phyloP scores from a whole-genome alignment of 768 basidiomycete species.

The Erythrobasidium yunnanense region DNA sequence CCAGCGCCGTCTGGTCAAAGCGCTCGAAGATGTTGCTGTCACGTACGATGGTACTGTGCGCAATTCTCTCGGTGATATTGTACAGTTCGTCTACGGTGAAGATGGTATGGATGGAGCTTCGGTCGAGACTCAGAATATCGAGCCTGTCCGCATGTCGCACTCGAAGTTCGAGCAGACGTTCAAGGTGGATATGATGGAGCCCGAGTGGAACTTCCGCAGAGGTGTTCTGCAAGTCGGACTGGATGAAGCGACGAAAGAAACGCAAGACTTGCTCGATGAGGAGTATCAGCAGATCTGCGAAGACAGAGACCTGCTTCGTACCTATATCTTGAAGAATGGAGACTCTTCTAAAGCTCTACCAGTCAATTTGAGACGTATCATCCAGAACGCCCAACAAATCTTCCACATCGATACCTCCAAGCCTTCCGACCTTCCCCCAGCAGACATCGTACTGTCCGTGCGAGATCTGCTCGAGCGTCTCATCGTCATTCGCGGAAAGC shows the following conservation, averaged over 20 bases:
- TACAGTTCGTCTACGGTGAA: constrained; percentile 95
- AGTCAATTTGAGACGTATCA: constrained; percentile 87
- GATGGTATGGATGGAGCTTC: constrained; percentile 98
- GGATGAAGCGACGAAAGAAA: constrained; percentile 67
- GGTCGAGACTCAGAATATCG: constrained; percentile 89
- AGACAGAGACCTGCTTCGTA: constrained; percentile 69
- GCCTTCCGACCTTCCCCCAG: constrained; percentile 80
- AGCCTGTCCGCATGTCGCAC: constrained; percentile 72
- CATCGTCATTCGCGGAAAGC: constrained; percentile 76
- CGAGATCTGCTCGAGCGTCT: constrained; percentile 63
- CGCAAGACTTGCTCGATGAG: constrained; percentile 74
- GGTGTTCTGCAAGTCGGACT: constrained; percentile 77
- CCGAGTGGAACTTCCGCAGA: constrained; percentile 62
- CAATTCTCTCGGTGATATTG: constrained; percentile 88
- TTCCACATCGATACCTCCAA: constrained; percentile 94
- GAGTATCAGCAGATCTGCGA: constrained; percentile 56
- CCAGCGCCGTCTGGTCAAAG: constrained; percentile 94
- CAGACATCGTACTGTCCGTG: constrained; percentile 71
- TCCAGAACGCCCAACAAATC: constrained; percentile 89
- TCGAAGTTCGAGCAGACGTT: constrained; percentile 79
- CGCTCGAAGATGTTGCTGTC: constrained; percentile 92
- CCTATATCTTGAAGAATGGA: constrained; percentile 68
- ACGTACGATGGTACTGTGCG: constrained; percentile 96
- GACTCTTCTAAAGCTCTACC: constrained; percentile 79
- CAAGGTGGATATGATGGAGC: constrained; percentile 78